Evolutionary conservation across 495 filamentous ascomycete species (phyloP).

Genomic region (Aspergillus ellipticus): DNA sequence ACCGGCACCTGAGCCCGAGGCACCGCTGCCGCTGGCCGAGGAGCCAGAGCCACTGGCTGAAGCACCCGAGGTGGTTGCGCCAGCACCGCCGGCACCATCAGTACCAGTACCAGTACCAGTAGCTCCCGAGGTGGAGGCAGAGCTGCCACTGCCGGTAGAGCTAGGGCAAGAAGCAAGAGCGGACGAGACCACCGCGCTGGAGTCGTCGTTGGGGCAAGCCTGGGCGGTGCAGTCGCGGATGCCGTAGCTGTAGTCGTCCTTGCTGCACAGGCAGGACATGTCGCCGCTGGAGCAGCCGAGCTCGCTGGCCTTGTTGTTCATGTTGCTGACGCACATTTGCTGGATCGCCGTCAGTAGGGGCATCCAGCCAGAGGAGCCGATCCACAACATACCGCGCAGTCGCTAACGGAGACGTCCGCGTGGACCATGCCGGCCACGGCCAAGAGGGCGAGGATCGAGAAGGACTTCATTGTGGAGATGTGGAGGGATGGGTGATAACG

Average conservation of each 20-base stretch:
- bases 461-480: slow-evolving; percentile 39
- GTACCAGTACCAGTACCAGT: slow-evolving; percentile 14
- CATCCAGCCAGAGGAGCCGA: not conserved
- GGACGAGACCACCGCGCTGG: slow-evolving; percentile 31
- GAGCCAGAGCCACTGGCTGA: slow-evolving; percentile 12
- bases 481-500: not conserved
- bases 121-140: slow-evolving; percentile 12
- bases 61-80: not conserved
- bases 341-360: slow-evolving; percentile 27
- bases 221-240: slow-evolving; percentile 73
- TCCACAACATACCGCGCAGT: slow-evolving; percentile 36
- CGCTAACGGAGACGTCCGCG: slow-evolving; percentile 27
- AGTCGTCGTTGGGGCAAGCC: slow-evolving; percentile 54
- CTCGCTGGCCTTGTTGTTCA: slow-evolving; percentile 56
- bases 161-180: slow-evolving; percentile 24
- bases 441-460: slow-evolving; percentile 35
- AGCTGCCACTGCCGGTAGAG: slow-evolving; percentile 8
- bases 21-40: slow-evolving; percentile 20
- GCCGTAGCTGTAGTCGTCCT: slow-evolving; percentile 65
- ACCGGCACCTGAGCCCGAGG: slow-evolving; percentile 10
- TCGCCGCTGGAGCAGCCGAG: slow-evolving; percentile 59
- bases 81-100: not conserved
- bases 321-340: slow-evolving; percentile 70
- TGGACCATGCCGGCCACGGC: slow-evolving; percentile 28
- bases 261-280: slow-evolving; percentile 66